Evolutionary conservation across 139 green algal genomes (phyloP).

Genomic region (Tetraselmis striata): DNA sequence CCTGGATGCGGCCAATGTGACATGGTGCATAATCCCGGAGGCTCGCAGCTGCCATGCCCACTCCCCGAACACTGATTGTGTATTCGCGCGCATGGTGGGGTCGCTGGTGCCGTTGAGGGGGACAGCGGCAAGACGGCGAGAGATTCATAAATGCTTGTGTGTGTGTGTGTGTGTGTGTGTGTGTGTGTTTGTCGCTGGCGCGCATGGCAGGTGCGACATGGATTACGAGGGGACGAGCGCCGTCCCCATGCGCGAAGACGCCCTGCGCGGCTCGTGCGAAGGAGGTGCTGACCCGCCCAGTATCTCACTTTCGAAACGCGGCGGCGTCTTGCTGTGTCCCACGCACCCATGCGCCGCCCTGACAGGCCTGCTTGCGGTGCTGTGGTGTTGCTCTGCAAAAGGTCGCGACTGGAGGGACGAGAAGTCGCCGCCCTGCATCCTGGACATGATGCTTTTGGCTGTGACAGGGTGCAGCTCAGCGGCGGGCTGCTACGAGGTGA

Average conservation of each 20-base stretch:
- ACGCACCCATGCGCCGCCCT: background rate
- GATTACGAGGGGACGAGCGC: background rate
- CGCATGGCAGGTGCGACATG: background rate
- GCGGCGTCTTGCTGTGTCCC: background rate
- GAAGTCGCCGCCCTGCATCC: background rate
- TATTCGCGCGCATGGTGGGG: background rate
- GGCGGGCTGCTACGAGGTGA: background rate
- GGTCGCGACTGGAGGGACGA: background rate
- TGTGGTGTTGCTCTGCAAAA: background rate
- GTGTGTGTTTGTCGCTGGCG: background rate
- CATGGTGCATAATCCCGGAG: no score
- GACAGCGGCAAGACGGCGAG: background rate
- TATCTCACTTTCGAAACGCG: no score
- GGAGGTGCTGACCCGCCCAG: background rate
- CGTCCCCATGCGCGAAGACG: background rate
- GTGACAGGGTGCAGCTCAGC: background rate
- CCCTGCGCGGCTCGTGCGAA: background rate
- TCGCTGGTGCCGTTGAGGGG: background rate
- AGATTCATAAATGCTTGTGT: background rate
- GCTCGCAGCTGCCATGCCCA: no score
- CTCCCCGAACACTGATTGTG: no score
- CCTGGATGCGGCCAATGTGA: background rate
- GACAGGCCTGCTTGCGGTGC: background rate
- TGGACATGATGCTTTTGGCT: background rate
- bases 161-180: background rate